Percentiles rank a stretch among this genome's conserved stretches.
Evolutionary conservation across 2,329 filamentous ascomycete species (phyloP).

Genomic region (Clonostachys byssicola): DNA sequence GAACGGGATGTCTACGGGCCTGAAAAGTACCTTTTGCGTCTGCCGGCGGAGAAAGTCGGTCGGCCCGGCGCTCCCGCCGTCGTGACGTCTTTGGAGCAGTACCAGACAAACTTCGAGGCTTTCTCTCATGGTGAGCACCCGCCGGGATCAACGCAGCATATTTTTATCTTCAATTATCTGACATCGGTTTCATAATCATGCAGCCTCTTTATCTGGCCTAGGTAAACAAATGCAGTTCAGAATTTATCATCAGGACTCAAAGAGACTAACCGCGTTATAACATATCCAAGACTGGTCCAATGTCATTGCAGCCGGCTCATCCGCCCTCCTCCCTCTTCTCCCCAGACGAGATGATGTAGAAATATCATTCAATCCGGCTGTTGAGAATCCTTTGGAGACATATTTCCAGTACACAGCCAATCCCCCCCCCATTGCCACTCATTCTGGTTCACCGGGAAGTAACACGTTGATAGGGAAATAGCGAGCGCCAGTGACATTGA

Average conservation of each 20-base stretch:
- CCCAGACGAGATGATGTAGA: constrained; percentile 32
- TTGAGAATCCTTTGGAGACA: constrained; percentile 42
- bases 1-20: constrained; percentile 45
- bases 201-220: no score
- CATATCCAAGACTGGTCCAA: constrained; percentile 58
- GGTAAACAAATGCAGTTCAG: no score
- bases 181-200: no score
- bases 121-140: constrained; percentile 57
- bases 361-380: constrained; percentile 46
- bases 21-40: constrained; percentile 58
- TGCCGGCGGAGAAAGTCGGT: constrained; percentile 45
- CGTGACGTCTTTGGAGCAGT: constrained; percentile 59
- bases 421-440: constrained; percentile 54
- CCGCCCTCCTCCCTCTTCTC: constrained; percentile 62
- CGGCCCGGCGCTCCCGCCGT: constrained; percentile 53
- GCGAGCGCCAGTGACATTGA: constrained; percentile 54
- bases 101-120: constrained; percentile 66
- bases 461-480: background rate
- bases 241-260: no score
- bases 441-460: background rate
- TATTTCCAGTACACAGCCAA: constrained; percentile 58
- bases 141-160: no score
- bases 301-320: constrained; percentile 70
- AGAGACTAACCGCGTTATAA: no score
- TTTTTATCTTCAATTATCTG: no score